Conservation (phyloP, 306 rosid species). For the Corylus heterophylla region DNA sequence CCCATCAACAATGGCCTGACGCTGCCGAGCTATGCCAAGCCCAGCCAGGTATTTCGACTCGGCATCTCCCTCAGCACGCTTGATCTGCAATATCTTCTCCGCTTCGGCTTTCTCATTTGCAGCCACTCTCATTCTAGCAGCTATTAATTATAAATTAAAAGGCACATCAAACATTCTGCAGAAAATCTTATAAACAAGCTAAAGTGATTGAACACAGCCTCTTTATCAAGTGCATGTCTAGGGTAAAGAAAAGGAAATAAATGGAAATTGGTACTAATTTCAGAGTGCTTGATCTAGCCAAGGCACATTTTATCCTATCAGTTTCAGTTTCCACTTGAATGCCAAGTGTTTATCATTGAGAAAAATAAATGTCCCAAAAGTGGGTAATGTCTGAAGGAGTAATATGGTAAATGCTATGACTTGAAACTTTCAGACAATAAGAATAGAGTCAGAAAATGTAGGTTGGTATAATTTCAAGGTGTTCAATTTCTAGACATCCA, state of each 20-base stretch:
- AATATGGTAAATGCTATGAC: neutral
- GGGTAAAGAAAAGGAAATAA: neutral
- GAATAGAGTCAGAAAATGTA: neutral
- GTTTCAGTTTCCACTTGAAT: neutral
- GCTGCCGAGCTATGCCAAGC: slow-evolving; percentile 59
- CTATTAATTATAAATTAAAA: slow-evolving; percentile 20
- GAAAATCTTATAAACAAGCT: neutral
- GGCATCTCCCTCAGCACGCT: slow-evolving; percentile 60
- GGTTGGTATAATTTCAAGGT: neutral
- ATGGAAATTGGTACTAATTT: neutral
- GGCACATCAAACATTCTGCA: neutral
- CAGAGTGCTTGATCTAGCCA: neutral
- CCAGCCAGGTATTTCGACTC: slow-evolving; percentile 56
- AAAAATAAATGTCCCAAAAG: too few species aligned
- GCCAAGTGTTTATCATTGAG: neutral
- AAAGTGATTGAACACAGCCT: neutral
- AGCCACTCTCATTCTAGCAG: slow-evolving; percentile 60
- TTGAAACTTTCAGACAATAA: neutral
- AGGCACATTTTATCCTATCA: neutral
- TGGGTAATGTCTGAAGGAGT: too few species aligned
- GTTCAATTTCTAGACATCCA: too few species aligned
- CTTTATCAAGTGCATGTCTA: neutral
- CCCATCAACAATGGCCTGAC: slow-evolving; percentile 63
- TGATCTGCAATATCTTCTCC: slow-evolving; percentile 55
- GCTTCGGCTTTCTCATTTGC: slow-evolving; percentile 57